Evolutionary conservation across 768 basidiomycete genomes (phyloP), one percentile per base, ranked within the genome.

Genomic region (Pleurotus djamor): DNA sequence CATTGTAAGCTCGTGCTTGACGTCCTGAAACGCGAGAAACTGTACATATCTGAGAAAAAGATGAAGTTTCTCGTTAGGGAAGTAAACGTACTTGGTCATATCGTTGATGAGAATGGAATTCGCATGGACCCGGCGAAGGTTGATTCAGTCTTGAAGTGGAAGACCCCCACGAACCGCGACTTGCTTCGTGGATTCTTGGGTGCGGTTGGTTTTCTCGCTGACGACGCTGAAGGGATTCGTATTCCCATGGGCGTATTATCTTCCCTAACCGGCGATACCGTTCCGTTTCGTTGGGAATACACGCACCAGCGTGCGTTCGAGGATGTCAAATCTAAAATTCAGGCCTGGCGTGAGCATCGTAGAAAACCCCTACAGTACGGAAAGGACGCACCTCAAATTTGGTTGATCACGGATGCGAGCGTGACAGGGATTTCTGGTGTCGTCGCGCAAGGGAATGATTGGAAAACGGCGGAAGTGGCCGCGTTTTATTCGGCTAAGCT

Each of bases 81-180:
- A 47, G 8, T 69, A 38, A 61, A 63, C 13, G 45, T 69, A 16
- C 55, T 69, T 0, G 65, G 68, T 10, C 57, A 50, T 35, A 62
- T 76, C 3, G 59, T 78, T 1, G 63, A 63, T 1, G 28, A 59
- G 0, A 57, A 62, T 0, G 62, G 67, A 0, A 59, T 76, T 12
- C 5, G 38, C 0, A 78, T 79, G 74, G 72, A 76, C 41, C 67
- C 68, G 0, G 32, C 52, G 0, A 79, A 79, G 59, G 63, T 78
- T 0, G 69, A 75, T 41, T 34, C 60, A 0, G 66, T 77, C 0
- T 3, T 65, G 1, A 67, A 67, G 33, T 70, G 68, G 69, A 67
- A 67, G 35, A 62, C 58, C 12, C 69, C 65, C 0, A 69, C 63
- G 2, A 68, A 61, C 43, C 64, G 66, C 13, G 70, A 70, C 41